Conservation (phyloP, 2,329 filamentous ascomycete species). For the Aspergillus fijiensis region DNA sequence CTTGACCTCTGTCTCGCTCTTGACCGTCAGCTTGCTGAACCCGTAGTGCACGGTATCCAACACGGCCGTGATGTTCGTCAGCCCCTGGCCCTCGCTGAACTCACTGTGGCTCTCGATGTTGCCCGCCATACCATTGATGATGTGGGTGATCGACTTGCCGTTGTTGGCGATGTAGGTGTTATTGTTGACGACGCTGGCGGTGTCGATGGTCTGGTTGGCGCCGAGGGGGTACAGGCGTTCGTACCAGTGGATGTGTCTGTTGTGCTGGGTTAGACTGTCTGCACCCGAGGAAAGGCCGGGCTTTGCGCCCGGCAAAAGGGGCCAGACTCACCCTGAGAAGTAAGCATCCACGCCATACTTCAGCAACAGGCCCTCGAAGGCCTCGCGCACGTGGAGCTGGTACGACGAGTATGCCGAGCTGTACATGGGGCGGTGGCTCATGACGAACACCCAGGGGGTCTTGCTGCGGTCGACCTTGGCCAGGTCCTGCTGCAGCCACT, state of each 20-base stretch:
- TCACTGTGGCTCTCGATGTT: constrained; percentile 53
- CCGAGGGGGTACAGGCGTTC: constrained; percentile 45
- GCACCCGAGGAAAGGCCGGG: not conserved
- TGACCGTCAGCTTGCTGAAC: constrained; percentile 49
- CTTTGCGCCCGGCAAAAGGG: not conserved
- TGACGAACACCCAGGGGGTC: constrained; percentile 53
- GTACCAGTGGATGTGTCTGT: constrained; percentile 50
- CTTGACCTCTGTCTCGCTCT: constrained; percentile 42
- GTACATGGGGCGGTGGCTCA: constrained; percentile 53
- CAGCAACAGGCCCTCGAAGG: constrained; percentile 49
- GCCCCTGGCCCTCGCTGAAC: constrained; percentile 33
- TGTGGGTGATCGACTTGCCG: constrained; percentile 51
- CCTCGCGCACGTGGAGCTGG: constrained; percentile 45
- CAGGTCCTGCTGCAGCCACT: constrained; percentile 50
- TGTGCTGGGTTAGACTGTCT: not conserved
- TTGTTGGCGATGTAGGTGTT: constrained; percentile 51
- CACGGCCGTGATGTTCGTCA: constrained; percentile 46
- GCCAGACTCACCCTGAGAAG: constrained; percentile 34
- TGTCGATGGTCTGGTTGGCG: constrained; percentile 44
- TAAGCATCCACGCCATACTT: constrained; percentile 51
- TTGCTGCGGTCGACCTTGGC: constrained; percentile 46
- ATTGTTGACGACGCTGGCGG: constrained; percentile 45
- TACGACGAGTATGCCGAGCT: constrained; percentile 47
- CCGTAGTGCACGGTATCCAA: constrained; percentile 51
- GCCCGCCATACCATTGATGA: constrained; percentile 56